Evolutionary conservation across 495 filamentous ascomycete species (phyloP), one percentile per base, ranked within the genome.

Genomic region (Amniculicola lignicola): DNA sequence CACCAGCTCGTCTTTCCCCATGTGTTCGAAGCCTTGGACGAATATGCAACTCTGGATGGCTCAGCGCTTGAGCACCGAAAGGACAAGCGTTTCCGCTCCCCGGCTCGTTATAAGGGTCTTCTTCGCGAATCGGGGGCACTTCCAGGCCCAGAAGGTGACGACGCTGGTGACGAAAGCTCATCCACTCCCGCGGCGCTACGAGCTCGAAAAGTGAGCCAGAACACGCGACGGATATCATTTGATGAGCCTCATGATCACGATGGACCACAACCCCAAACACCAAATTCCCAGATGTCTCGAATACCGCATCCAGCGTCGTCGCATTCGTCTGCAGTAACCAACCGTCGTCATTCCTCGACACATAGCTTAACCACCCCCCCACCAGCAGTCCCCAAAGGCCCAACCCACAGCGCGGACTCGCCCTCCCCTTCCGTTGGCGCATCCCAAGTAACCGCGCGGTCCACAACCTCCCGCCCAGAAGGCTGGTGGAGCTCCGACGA

Each of bases 1-100:
- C 78, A 93, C 43, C 31, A 63, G n/a, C 78, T 88, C 33, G 92
- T 97, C 2, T 95, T 95, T 63, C 86, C 82, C 9, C 85, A 95
- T 70, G 88, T 97, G 11, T 90, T 94, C 62, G 83, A 92, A 56
- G 90, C 92, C 0, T 74, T 98, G 3, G 83, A 90, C 14, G 40
- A 45, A 21, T 64, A 68, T 52, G 66, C 62, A 2, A 46, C 46
- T 18, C 24, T 16, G 0, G 29, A 46, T 12, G 29, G 44, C 15
- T 11, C 3, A 14, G 18, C n/a, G 10, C 11, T 44, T 27, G 44
- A 57, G 22, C 23, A 2, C 10, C 38, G 45, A 23, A 59, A 59
- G 29, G 44, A 56, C 19, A 59, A 51, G 39, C 46, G 42, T 6
- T 42, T 48, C 25, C 53, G 53, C 16, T 51, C 29, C 1, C 55